Evolutionary conservation across 768 basidiomycete genomes (phyloP), one percentile per base, ranked within the genome.

Genomic region (Lanmaoa pseudosensibilis): DNA sequence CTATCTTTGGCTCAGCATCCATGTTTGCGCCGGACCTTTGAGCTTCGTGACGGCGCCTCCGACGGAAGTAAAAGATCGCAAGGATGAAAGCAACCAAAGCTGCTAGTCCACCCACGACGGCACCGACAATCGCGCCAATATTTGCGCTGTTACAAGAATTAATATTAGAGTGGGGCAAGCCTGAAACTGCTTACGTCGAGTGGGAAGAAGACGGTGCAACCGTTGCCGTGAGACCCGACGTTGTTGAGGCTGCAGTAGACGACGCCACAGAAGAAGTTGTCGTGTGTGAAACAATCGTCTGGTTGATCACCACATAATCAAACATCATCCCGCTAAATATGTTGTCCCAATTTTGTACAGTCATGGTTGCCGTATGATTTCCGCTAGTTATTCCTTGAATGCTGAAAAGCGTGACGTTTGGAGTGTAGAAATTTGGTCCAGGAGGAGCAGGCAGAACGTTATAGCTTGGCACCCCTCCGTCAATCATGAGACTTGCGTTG

Each of bases 321-420:
- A 63, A 63, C 52, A 63, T 60, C 55, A 65, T 57, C 39, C 55
- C 55, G n/a, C 63, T 59, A 16, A 40, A 53, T 27, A 40, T 50
- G 21, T 54, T 55, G 30, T 50, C 53, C 63, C 63, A 65, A 25
- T 44, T 50, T 25, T 30, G 53, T 4, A 61, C 54, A 10, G 47
- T 52, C 58, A 65, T 56, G 6, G 44, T 59, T 9, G 52, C 56
- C 5, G 52, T 52, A 23, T 65, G 64, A 27, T 65, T 55, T 19
- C 63, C 57, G 2, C 55, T 60, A 9, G 51, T 25, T 9, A 65
- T 44, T 2, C 57, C 57, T 46, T 65, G 54, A 25, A 60, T 30
- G 33, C 19, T 50, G 51, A 56, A 63, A 5, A 65, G 57, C 23
- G 57, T 50, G 44, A 65, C 60, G 21, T 62, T 57, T 1, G 60